Evolutionary conservation across 106 monocot species (phyloP).

Genomic region (Agapanthus africanus): DNA sequence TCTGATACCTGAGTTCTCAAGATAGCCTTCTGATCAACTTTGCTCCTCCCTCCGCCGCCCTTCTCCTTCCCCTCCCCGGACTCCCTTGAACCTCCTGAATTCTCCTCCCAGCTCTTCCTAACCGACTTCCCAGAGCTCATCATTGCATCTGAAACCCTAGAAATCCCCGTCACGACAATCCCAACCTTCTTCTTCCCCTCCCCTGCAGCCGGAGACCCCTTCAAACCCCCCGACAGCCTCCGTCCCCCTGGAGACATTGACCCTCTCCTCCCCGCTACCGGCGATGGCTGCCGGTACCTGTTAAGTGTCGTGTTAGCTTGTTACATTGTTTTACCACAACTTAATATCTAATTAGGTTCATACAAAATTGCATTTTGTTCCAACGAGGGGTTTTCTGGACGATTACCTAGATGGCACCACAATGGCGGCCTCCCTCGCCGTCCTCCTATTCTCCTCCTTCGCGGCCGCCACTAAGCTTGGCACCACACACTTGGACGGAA

Average conservation of each 20-base stretch:
- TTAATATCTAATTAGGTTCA: too few species aligned
- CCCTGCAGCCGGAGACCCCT: conserved; percentile 35
- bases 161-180: conserved; percentile 42
- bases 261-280: conserved; percentile 36
- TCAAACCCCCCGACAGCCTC: conserved; percentile 53
- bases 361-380: too few species aligned
- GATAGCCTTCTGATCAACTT: conserved; percentile 39
- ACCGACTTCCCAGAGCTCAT: conserved; percentile 21
- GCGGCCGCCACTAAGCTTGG: conserved; percentile 75
- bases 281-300: conserved; percentile 85
- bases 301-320: too few species aligned
- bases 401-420: conserved; percentile 95
- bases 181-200: conserved; percentile 57
- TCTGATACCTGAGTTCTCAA: conserved; percentile 60
- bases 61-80: conserved; percentile 42
- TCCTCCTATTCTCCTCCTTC: conserved; percentile 76
- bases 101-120: conserved; percentile 88
- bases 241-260: conserved; percentile 64
- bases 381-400: too few species aligned
- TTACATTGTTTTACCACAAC: too few species aligned
- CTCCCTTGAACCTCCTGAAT: background rate
- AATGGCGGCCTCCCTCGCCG: conserved; percentile 75
- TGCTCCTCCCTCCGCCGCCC: conserved; percentile 13
- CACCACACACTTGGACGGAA: conserved; percentile 84
- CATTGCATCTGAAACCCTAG: conserved; percentile 42